These are phyloP conservation scores for Fraxinus pennsylvanica DNA, from an alignment of 257 asterid species.

Conservation along the genomic window DNA sequence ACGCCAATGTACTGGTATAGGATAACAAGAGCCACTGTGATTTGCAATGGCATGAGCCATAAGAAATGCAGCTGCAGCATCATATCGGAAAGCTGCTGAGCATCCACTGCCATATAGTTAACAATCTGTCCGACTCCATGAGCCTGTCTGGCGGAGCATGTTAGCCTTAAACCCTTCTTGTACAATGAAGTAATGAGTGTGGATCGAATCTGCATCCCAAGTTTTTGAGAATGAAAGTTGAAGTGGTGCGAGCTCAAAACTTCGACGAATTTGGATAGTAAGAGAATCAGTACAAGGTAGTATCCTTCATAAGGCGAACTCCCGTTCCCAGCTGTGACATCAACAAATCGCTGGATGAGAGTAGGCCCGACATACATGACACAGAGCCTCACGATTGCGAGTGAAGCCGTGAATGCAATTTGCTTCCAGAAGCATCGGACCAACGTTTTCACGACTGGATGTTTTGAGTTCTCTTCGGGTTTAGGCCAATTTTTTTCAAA, in stretches of 20 bases:
- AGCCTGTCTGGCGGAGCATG: conserved; percentile 83
- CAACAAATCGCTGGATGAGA: conserved; percentile 69
- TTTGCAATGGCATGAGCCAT: conserved; percentile 88
- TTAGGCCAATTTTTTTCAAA: conserved; percentile 80
- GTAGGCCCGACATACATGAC: conserved; percentile 86
- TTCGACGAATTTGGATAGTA: conserved; percentile 71
- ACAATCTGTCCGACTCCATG: conserved; percentile 96
- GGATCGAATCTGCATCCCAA: conserved; percentile 81
- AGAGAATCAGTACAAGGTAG: conserved; percentile 59
- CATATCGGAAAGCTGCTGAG: conserved; percentile 95
- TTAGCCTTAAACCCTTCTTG: conserved; percentile 72
- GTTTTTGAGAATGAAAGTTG: conserved; percentile 80
- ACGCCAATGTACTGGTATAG: conserved; percentile 62
- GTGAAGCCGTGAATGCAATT: conserved; percentile 59
- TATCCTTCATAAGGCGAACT: conserved; percentile 71
- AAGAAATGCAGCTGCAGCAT: conserved; percentile 79
- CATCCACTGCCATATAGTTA: conserved; percentile 95
- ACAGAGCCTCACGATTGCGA: conserved; percentile 70
- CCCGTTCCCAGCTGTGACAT: conserved; percentile 61
- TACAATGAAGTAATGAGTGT: conserved; percentile 77
- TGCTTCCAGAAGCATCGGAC: conserved; percentile 80
- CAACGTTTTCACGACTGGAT: conserved; percentile 70
- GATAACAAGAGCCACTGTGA: conserved; percentile 61
- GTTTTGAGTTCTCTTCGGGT: conserved; percentile 66
- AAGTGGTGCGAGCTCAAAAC: conserved; percentile 85